These are phyloP conservation scores for Acanthamoeba lenticulata DNA, from an alignment of 208 protist genomes.

Conservation along the genomic window DNA sequence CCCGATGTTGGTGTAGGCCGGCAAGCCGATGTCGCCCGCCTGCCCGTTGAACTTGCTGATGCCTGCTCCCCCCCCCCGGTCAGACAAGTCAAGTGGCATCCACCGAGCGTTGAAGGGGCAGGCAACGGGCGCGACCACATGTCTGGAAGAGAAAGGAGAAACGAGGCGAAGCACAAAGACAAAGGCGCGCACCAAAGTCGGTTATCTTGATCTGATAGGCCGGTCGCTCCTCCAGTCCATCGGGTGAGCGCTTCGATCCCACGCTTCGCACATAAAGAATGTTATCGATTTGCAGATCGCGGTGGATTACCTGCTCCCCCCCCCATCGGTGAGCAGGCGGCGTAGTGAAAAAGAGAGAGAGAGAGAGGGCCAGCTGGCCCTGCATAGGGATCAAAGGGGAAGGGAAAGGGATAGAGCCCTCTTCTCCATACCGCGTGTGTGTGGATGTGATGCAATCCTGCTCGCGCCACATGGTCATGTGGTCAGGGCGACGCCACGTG, in stretches of 20 bases:
- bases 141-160: too few relatives aligned
- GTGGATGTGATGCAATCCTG: conserved; percentile 33
- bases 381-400: not conserved
- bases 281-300: not conserved
- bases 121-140: too few relatives aligned
- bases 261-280: not conserved
- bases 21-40: not conserved
- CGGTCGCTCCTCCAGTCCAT: too few relatives aligned
- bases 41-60: conserved; percentile 38
- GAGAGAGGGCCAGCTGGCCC: not conserved
- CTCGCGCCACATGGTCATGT: not conserved
- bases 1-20: conserved; percentile 24
- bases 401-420: not conserved
- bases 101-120: too few relatives aligned
- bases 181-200: not conserved
- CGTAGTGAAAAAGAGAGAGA: too few relatives aligned
- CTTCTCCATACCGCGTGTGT: not conserved
- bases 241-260: not conserved
- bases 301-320: not conserved
- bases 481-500: not conserved
- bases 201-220: conserved; percentile 2
- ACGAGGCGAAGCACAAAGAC: too few relatives aligned
- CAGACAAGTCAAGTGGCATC: not conserved
- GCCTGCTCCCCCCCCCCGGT: not conserved
- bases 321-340: too few relatives aligned